Evolutionary conservation across 768 basidiomycete species (phyloP).

Genomic region (Fomitopsis serialis): DNA sequence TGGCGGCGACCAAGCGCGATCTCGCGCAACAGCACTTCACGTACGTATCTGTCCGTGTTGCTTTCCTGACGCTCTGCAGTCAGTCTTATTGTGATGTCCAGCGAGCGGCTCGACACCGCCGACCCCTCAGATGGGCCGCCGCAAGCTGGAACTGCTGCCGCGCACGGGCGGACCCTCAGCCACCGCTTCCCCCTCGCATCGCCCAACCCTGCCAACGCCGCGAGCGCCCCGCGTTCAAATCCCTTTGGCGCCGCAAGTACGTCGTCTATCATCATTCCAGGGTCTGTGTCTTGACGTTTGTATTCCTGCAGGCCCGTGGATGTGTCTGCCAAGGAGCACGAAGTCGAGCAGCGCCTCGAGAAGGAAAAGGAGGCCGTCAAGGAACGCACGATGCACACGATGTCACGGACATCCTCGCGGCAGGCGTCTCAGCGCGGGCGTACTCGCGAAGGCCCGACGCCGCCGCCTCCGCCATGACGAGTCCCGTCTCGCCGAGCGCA

Average conservation of each 20-base stretch:
- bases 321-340: constrained; percentile 68
- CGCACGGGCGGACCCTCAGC: constrained; percentile 64
- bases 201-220: constrained; percentile 58
- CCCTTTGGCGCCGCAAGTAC: constrained; percentile 89
- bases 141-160: constrained; percentile 83
- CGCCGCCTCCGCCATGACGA: constrained; percentile 27
- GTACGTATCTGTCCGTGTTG: constrained; percentile 43
- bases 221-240: constrained; percentile 43
- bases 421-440: constrained; percentile 23
- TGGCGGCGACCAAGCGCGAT: constrained; percentile 58
- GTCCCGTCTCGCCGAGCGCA: constrained; percentile 21
- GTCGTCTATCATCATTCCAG: constrained; percentile 15
- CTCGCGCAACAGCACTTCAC: constrained; percentile 50
- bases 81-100: constrained; percentile 20
- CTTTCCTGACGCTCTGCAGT: constrained; percentile 8
- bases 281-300: background rate
- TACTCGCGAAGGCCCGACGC: constrained; percentile 16
- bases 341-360: constrained; percentile 65
- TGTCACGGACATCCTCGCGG: constrained; percentile 39
- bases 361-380: constrained; percentile 47
- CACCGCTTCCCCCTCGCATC: constrained; percentile 74
- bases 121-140: constrained; percentile 73
- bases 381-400: constrained; percentile 33
- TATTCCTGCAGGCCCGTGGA: constrained; percentile 68
- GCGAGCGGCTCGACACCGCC: constrained; percentile 73